Evolutionary conservation across 345 rosid genomes (phyloP).

Genomic region (Noccaea bulbosa): DNA sequence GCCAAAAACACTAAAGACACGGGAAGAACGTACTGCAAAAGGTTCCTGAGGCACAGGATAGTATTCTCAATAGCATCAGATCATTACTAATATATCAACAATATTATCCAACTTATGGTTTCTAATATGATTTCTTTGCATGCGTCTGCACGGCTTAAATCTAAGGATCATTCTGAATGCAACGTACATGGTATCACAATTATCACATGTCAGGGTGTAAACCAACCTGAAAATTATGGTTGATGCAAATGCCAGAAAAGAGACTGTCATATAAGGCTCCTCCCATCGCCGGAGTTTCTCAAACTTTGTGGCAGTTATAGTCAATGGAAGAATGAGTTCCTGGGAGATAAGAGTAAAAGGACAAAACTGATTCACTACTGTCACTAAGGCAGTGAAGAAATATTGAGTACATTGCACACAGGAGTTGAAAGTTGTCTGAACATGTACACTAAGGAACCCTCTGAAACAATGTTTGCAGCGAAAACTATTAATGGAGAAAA

Average conservation of each 20-base stretch:
- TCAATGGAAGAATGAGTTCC: constrained; percentile 89
- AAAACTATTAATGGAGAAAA: neutral
- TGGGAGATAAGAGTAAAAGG: constrained; percentile 28
- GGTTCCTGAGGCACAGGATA: constrained; percentile 58
- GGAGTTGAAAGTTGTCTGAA: constrained; percentile 9
- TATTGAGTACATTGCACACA: constrained; percentile 13
- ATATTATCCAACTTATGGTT: constrained; percentile 7
- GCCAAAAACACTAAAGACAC: constrained; percentile 64
- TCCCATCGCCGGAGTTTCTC: constrained; percentile 87
- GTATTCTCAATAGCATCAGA: constrained; percentile 8
- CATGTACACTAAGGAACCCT: too few relatives aligned
- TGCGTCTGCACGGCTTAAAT: neutral
- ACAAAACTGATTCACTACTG: neutral
- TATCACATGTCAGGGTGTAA: constrained; percentile 24
- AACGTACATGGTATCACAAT: constrained; percentile 12
- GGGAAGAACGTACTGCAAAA: constrained; percentile 73
- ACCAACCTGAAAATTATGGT: constrained; percentile 79
- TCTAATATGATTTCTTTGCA: neutral
- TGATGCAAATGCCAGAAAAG: constrained; percentile 73
- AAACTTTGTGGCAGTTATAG: constrained; percentile 59
- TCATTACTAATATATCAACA: neutral
- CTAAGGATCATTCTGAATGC: constrained; percentile 20
- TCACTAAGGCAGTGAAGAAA: constrained; percentile 17
- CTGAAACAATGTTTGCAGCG: neutral
- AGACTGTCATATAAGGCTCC: constrained; percentile 79